phyloP scores from a whole-genome alignment of 768 basidiomycete genomes.

The Lentinus brumalis region DNA sequence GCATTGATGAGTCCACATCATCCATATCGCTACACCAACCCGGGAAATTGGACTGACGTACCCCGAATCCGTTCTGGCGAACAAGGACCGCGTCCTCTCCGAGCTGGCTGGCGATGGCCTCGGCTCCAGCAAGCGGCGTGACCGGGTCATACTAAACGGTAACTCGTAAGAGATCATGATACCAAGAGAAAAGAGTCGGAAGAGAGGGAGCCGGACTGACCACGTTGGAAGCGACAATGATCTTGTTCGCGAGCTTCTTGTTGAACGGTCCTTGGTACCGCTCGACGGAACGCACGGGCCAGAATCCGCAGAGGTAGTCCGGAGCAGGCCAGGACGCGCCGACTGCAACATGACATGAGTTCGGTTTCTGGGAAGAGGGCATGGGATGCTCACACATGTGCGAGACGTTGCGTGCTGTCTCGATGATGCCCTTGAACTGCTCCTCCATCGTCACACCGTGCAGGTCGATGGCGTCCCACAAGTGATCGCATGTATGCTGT shows the following conservation, averaged over 20 bases:
- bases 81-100: not conserved
- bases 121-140: not conserved
- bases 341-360: not conserved
- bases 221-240: slow-evolving; percentile 12
- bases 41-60: not conserved
- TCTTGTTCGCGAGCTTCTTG: slow-evolving; percentile 9
- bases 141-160: not conserved
- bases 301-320: not conserved
- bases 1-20: no score
- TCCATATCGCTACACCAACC: no score
- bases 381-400: not conserved
- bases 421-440: not conserved
- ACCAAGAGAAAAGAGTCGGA: no score
- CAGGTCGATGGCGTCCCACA: not conserved
- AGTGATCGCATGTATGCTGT: not conserved
- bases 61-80: not conserved
- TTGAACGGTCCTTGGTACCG: slow-evolving; percentile 18
- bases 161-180: not conserved
- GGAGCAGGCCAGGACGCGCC: not conserved
- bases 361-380: not conserved
- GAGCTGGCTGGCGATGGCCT: not conserved
- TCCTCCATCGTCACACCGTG: not conserved
- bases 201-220: not conserved
- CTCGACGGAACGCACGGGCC: slow-evolving; percentile 15
- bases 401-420: not conserved